These are phyloP conservation scores for Colletotrichum sidae DNA, from an alignment of 2,329 filamentous ascomycete genomes.

Conservation along the genomic window DNA sequence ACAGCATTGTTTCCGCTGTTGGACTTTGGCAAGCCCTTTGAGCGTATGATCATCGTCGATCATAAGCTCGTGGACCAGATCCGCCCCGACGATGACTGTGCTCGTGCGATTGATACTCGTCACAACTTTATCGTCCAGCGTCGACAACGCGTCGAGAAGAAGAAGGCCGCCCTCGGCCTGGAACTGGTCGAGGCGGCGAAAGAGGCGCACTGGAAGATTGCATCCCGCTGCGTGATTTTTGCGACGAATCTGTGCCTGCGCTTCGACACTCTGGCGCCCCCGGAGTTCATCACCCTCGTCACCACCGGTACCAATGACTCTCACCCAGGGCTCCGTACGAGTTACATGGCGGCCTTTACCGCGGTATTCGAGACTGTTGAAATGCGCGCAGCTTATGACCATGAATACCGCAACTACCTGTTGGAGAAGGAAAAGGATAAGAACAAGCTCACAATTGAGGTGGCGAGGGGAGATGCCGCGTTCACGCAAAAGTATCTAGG, in stretches of 20 bases:
- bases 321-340: conserved; percentile 84
- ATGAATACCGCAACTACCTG: conserved; percentile 89
- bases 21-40: conserved; percentile 90
- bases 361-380: conserved; percentile 86
- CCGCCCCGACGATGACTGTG: conserved; percentile 74
- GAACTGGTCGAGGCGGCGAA: conserved; percentile 84
- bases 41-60: conserved; percentile 87
- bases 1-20: conserved; percentile 87
- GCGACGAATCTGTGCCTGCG: conserved; percentile 90
- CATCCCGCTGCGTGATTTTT: conserved; percentile 88
- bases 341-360: conserved; percentile 84
- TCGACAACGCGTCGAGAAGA: conserved; percentile 80
- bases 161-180: conserved; percentile 82
- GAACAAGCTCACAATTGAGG: conserved; percentile 80
- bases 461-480: conserved; percentile 77
- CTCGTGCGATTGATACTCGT: conserved; percentile 71
- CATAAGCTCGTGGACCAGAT: conserved; percentile 77
- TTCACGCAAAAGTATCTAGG: conserved; percentile 86
- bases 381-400: conserved; percentile 84
- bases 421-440: conserved; percentile 81
- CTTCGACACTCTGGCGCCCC: conserved; percentile 88
- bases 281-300: conserved; percentile 85
- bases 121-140: conserved; percentile 81
- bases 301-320: conserved; percentile 87
- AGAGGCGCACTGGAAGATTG: conserved; percentile 95